These are phyloP conservation scores for Cryptococcus amylolentus DNA, from an alignment of 1,284 basidiomycete species.

Conservation along the genomic window DNA sequence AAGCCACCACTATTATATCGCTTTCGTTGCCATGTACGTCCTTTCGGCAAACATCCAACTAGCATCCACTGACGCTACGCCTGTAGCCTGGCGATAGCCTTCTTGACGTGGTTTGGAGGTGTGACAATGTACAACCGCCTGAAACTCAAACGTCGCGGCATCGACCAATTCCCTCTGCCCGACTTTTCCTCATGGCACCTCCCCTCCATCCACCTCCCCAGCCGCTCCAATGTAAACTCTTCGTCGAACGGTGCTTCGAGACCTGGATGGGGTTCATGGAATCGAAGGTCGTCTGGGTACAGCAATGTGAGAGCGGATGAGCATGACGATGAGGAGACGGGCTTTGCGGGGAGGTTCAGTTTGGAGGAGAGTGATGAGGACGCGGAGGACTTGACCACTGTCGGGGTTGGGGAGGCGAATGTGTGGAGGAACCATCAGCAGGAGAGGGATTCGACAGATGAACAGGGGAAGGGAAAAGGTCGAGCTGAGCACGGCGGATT, in stretches of 20 bases:
- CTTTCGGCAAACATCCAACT: background rate
- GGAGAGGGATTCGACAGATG: constrained; percentile 5
- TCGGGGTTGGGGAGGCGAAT: constrained; percentile 27
- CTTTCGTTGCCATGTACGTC: constrained; percentile 43
- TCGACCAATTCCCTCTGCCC: constrained; percentile 41
- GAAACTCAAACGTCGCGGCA: constrained; percentile 40
- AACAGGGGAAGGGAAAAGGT: constrained; percentile 14
- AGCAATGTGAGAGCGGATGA: constrained; percentile 39
- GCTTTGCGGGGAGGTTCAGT: constrained; percentile 54
- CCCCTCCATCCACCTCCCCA: constrained; percentile 14
- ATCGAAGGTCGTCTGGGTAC: constrained; percentile 24
- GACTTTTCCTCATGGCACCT: constrained; percentile 12
- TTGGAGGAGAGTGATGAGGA: constrained; percentile 46
- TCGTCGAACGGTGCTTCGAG: background rate
- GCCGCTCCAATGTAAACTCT: constrained; percentile 2
- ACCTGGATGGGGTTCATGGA: constrained; percentile 33
- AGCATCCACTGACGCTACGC: background rate
- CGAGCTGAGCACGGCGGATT: constrained; percentile 35
- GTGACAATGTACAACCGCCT: constrained; percentile 48
- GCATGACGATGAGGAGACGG: constrained; percentile 52
- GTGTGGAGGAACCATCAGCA: constrained; percentile 29
- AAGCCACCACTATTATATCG: constrained; percentile 32
- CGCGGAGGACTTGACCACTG: constrained; percentile 24
- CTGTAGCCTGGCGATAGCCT: constrained; percentile 36
- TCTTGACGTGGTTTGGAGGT: constrained; percentile 45